Conservation (phyloP, 805 yeast genomes). For the Hanseniaspora occidentalis region DNA sequence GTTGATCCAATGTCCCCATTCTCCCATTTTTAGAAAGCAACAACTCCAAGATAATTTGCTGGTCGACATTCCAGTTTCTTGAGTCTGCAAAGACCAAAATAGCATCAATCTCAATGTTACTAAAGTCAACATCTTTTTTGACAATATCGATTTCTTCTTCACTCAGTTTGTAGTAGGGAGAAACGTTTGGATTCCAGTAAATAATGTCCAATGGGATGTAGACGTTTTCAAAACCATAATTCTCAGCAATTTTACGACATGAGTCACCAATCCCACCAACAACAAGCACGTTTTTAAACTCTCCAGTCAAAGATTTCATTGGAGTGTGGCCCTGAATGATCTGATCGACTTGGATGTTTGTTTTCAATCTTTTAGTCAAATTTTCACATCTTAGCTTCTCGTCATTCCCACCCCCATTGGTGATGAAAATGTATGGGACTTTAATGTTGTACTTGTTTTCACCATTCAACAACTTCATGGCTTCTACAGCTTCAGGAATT, state of each 20-base stretch:
- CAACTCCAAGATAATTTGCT: constrained; percentile 76
- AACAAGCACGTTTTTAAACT: constrained; percentile 63
- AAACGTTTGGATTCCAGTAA: constrained; percentile 77
- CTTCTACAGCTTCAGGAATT: constrained; percentile 67
- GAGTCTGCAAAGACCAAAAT: constrained; percentile 85
- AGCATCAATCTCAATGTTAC: constrained; percentile 59
- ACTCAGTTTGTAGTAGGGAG: constrained; percentile 70
- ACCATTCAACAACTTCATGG: constrained; percentile 62
- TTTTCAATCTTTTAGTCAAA: constrained; percentile 45
- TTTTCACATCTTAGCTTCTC: constrained; percentile 66
- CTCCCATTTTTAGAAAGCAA: constrained; percentile 64
- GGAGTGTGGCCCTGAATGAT: constrained; percentile 92
- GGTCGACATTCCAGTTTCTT: constrained; percentile 88
- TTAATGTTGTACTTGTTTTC: constrained; percentile 63
- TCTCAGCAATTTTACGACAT: constrained; percentile 71
- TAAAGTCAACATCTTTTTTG: constrained; percentile 46
- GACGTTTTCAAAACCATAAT: constrained; percentile 74
- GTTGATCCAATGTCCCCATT: constrained; percentile 51
- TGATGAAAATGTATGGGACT: constrained; percentile 75
- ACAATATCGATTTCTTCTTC: constrained; percentile 54
- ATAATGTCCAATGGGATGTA: constrained; percentile 72
- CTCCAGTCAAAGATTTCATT: constrained; percentile 65
- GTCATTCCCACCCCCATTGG: constrained; percentile 88
- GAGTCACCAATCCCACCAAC: constrained; percentile 84
- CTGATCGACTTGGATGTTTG: constrained; percentile 58